These are phyloP conservation scores for Diaporthe caulivora DNA, from an alignment of 2,329 filamentous ascomycete species.

Conservation along the genomic window DNA sequence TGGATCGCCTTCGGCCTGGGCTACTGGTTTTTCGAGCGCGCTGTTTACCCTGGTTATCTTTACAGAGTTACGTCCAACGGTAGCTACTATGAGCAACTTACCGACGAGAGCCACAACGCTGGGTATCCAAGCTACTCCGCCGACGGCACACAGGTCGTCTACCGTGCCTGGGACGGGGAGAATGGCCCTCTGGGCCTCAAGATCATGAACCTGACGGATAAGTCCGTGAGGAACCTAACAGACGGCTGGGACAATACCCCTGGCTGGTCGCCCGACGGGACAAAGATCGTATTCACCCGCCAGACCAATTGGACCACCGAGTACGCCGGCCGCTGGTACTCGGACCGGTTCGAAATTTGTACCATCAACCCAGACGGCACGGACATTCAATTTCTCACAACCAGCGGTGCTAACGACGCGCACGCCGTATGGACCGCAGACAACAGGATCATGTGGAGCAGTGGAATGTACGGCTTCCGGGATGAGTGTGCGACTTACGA, in stretches of 20 bases:
- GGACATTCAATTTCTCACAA: slow-evolving; percentile 50
- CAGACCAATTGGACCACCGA: slow-evolving; percentile 43
- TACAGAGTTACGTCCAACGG: slow-evolving; percentile 38
- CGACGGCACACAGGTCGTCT: slow-evolving; percentile 52
- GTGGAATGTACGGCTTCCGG: slow-evolving; percentile 58
- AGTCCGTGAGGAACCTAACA: slow-evolving; percentile 47
- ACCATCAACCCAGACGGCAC: slow-evolving; percentile 56
- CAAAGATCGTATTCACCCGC: slow-evolving; percentile 54
- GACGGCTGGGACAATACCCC: slow-evolving; percentile 55
- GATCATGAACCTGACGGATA: slow-evolving; percentile 47
- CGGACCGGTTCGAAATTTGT: slow-evolving; percentile 53
- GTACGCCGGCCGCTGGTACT: slow-evolving; percentile 34
- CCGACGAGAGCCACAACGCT: slow-evolving; percentile 48
- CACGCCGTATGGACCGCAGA: slow-evolving; percentile 58
- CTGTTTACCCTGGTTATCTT: slow-evolving; percentile 39
- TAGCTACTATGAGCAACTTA: slow-evolving; percentile 47
- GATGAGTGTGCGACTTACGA: slow-evolving; percentile 56
- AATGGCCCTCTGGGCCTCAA: slow-evolving; percentile 48
- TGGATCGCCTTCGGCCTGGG: slow-evolving; percentile 55
- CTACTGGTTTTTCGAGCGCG: slow-evolving; percentile 54
- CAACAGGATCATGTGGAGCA: slow-evolving; percentile 55
- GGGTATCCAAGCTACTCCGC: slow-evolving; percentile 55
- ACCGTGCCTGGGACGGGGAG: slow-evolving; percentile 45
- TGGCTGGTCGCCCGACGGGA: slow-evolving; percentile 53
- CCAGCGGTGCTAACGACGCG: slow-evolving; percentile 54